Evolutionary conservation across 176 grass and related monocot genomes (phyloP), one percentile per base, ranked within the genome.

Genomic region (Oryza glumipatula): DNA sequence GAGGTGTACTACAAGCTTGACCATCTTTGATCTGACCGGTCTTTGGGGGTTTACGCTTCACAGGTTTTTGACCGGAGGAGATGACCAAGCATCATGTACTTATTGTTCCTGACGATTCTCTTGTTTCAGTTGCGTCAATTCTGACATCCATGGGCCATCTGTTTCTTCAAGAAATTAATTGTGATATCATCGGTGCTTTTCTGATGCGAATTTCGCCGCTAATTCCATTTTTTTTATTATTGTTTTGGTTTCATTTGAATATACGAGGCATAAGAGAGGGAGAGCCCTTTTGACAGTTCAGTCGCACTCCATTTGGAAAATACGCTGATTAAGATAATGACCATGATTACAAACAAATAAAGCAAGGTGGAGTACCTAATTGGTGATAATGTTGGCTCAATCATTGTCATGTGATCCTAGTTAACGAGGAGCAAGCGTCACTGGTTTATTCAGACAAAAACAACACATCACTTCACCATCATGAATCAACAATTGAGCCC

Each of bases 371-470:
- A 23, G 7, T 10, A 46, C 30, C 22, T 0, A 69, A 68, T 3
- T 41, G 32, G n/a, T 4, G 88, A 72, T 45, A 81, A 72, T 17
- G 73, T 28, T n/a, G 56, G 6, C 26, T 47, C 73, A 13, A 68
- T 68, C 73, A 77, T 71, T 77, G 35, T 72, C 78, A 26, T 36
- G 32, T 38, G 11, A 35, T 82, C 70, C n/a, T 67, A 82, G 45
- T 28, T 67, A 82, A 22, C 7, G 28, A 13, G 19, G 39, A 44
- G 33, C 9, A 35, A 39, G 4, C 39, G 19, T 58, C 71, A 81
- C 14, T 11, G 61, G 19, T 33, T 44, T 58, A 48, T 58, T 17
- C 46, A 21, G 8, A 4, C 21, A 70, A 79, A 24, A 54, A 17
- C 12, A 75, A 39, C 38, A 76, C 17, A 81, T 41, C 22, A 49